Conservation (phyloP, 495 filamentous ascomycete species). For the Melanomma pulvis-pyrius region DNA sequence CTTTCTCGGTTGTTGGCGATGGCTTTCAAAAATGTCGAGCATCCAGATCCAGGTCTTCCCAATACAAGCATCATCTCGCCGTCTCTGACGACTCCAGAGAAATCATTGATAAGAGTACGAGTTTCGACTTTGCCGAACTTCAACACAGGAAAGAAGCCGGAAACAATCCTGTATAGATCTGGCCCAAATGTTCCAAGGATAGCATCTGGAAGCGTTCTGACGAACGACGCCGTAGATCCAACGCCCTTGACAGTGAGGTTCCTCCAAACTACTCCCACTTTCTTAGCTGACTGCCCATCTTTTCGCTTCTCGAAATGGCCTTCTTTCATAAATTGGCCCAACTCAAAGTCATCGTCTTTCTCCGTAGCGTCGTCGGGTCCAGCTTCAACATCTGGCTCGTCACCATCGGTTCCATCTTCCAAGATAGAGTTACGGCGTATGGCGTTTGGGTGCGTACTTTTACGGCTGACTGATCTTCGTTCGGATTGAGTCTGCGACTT, state of each 20-base stretch:
- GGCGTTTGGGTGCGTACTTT: conserved; percentile 2
- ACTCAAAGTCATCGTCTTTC: conserved; percentile 64
- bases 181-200: conserved; percentile 83
- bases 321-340: conserved; percentile 74
- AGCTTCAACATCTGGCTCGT: conserved; percentile 17
- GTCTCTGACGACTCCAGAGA: conserved; percentile 75
- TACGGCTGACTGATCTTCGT: conserved; percentile 18
- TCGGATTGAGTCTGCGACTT: conserved; percentile 44
- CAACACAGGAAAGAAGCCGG: conserved; percentile 65
- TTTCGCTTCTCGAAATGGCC: conserved; percentile 80
- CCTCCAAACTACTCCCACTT: conserved; percentile 82
- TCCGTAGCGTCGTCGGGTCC: conserved; percentile 33
- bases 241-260: conserved; percentile 76
- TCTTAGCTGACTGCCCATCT: conserved; percentile 73
- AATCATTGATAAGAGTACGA: conserved; percentile 70
- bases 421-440: neutral
- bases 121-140: conserved; percentile 56
- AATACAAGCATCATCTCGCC: conserved; percentile 87
- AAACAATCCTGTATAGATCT: conserved; percentile 73
- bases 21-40: conserved; percentile 77
- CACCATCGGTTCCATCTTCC: neutral
- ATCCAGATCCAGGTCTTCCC: conserved; percentile 78
- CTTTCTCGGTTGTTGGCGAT: conserved; percentile 69
- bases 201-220: conserved; percentile 74
- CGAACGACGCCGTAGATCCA: conserved; percentile 66